Conservation (phyloP, 2,329 filamentous ascomycete genomes). For the Colletotrichum orchidophilum region DNA sequence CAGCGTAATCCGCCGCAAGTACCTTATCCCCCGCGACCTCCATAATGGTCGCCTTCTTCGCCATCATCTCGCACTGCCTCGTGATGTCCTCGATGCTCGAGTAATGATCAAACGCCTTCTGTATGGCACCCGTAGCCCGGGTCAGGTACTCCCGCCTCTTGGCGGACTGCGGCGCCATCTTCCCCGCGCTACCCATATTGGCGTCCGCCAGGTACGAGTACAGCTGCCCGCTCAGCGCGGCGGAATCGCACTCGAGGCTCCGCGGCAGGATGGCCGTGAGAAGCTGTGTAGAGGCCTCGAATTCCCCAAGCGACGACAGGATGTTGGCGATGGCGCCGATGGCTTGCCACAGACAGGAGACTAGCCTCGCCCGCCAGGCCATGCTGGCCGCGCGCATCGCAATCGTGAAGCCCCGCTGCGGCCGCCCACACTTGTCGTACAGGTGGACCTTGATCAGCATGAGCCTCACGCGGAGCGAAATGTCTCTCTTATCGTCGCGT, state of each 20-base stretch:
- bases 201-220: constrained; percentile 80
- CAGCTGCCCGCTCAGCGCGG: constrained; percentile 69
- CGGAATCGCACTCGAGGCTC: constrained; percentile 76
- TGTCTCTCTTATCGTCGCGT: constrained; percentile 57
- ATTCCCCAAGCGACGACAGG: constrained; percentile 76
- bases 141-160: constrained; percentile 66
- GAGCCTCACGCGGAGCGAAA: constrained; percentile 75
- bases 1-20: constrained; percentile 73
- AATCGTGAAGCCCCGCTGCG: constrained; percentile 80
- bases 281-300: constrained; percentile 70
- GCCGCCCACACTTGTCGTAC: constrained; percentile 72
- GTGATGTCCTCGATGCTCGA: constrained; percentile 72
- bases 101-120: constrained; percentile 71
- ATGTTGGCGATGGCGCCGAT: constrained; percentile 74
- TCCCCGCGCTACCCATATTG: constrained; percentile 79
- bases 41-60: constrained; percentile 83
- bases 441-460: constrained; percentile 78
- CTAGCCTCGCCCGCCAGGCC: constrained; percentile 74
- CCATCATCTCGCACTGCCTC: constrained; percentile 81
- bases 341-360: constrained; percentile 78
- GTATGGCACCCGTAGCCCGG: constrained; percentile 67
- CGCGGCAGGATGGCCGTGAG: constrained; percentile 78
- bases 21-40: constrained; percentile 72
- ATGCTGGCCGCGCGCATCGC: constrained; percentile 79
- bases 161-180: constrained; percentile 50